These are phyloP conservation scores for Aureobasidium sp. DNA, from an alignment of 2,329 filamentous ascomycete species.

Conservation along the genomic window DNA sequence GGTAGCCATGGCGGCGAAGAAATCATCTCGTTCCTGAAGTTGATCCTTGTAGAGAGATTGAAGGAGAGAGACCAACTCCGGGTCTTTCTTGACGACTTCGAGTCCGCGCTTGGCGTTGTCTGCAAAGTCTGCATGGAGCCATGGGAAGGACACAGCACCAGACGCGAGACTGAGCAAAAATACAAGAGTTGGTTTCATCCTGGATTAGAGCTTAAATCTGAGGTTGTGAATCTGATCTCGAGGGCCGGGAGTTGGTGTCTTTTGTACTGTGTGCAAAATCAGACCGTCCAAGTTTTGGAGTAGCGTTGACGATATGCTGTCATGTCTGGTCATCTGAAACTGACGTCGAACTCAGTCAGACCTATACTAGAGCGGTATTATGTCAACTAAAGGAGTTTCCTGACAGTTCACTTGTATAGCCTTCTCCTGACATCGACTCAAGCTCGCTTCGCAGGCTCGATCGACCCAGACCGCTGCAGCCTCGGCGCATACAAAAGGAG, in stretches of 20 bases:
- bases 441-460: neutral
- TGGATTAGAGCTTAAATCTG: neutral
- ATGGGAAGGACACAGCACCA: neutral
- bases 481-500: neutral
- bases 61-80: neutral
- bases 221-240: neutral
- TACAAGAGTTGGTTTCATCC: neutral
- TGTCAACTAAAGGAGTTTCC: no score
- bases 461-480: neutral
- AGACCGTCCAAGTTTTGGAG: neutral
- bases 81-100: slow-evolving; percentile 5
- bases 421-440: neutral
- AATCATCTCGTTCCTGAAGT: slow-evolving; percentile 3
- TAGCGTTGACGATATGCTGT: neutral
- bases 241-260: neutral
- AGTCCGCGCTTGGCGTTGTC: neutral
- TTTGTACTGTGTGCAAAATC: neutral
- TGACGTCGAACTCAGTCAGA: neutral
- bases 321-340: neutral
- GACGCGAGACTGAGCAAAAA: neutral
- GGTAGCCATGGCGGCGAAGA: neutral
- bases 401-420: no score
- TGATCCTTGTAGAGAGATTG: neutral
- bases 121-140: neutral
- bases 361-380: neutral